Evolutionary conservation across 352 stramenopile species (phyloP), one percentile per base, ranked within the genome.

Genomic region (Aphanomyces cochlioides): DNA sequence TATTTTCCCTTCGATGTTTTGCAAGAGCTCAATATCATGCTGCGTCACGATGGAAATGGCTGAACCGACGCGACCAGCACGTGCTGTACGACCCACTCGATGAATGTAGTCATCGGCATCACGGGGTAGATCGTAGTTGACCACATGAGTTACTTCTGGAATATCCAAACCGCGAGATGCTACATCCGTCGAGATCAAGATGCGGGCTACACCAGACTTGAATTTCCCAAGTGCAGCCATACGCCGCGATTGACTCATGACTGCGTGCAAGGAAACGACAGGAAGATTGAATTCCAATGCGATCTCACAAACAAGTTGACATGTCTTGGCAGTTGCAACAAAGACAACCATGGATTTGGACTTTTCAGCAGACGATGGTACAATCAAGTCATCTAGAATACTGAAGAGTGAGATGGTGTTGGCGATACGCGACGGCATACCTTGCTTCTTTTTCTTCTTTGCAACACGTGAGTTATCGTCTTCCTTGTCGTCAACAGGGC

Each of bases 61-160:
- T 48, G 88, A 81, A 38, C 97, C 96, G 56, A 82, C 80, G 60
- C 93, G 79, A 6, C 97, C 96, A 0, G 94, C 94, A 77, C 96
- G 88, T 8, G 95, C 96, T 2, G 96, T 99, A 74, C 97, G 87
- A 58, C 97, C 97, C 39, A 99, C 95, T 38, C 97, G 90, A 76
- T 99, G 97, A 45, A 99, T 94, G 76, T 99, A 99, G 76, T 98
- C 95, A 47, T 97, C 89, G n/a, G 95, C 77, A 61, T 93, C 90
- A 36, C 91, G 84, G 4, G 97, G 97, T 21, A 99, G 71, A 77
- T 99, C 97, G 45, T 96, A 98, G 77, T 99, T 99, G 48, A 99
- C 79, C 21, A 99, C 97, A 3, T 99, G 78, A 75, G 98, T 95
- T 10, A 98, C 92, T 66, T 95, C 82, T 0, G 96, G 96, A 57